A percentile compares a stretch with the other conserved stretches of the same genome.
phyloP scores from a whole-genome alignment of 495 filamentous ascomycete species.

The Bathelium albidoporum region DNA sequence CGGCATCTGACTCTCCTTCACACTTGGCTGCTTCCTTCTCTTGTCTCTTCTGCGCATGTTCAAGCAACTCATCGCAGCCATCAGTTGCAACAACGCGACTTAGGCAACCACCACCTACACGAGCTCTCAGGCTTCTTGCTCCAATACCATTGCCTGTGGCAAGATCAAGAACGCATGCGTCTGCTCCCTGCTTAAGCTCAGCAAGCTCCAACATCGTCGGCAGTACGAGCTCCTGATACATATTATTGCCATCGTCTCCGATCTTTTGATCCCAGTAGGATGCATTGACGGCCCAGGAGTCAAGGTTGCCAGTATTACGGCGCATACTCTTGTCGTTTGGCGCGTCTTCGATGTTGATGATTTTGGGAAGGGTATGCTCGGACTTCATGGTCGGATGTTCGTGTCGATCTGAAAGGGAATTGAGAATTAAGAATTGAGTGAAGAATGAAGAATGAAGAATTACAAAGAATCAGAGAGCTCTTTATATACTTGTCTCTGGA shows the following conservation, averaged over 20 bases:
- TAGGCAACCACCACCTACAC: neutral
- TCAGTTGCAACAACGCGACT: constrained; percentile 5
- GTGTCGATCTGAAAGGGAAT: too few relatives aligned
- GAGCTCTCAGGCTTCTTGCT: constrained; percentile 7
- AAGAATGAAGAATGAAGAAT: too few relatives aligned
- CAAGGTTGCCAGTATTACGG: too few relatives aligned
- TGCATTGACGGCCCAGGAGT: constrained; percentile 7
- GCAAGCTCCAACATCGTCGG: constrained; percentile 3
- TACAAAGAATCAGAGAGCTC: too few relatives aligned
- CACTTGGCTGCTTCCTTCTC: too few relatives aligned
- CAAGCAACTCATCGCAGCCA: constrained; percentile 6
- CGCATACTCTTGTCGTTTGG: too few relatives aligned
- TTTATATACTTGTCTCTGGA: too few relatives aligned
- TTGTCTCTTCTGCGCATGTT: neutral
- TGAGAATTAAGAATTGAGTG: too few relatives aligned
- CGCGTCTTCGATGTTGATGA: too few relatives aligned
- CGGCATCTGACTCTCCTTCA: neutral
- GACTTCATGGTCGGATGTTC: too few relatives aligned
- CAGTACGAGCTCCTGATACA: constrained; percentile 9
- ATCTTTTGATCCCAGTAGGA: constrained; percentile 7
- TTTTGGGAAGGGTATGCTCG: too few relatives aligned
- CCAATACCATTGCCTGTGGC: constrained; percentile 10
- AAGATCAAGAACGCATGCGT: constrained; percentile 10
- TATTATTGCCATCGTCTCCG: constrained; percentile 10
- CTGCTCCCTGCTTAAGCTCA: neutral